Evolutionary conservation across 306 rosid genomes (phyloP).

Genomic region (Pueraria montana): DNA sequence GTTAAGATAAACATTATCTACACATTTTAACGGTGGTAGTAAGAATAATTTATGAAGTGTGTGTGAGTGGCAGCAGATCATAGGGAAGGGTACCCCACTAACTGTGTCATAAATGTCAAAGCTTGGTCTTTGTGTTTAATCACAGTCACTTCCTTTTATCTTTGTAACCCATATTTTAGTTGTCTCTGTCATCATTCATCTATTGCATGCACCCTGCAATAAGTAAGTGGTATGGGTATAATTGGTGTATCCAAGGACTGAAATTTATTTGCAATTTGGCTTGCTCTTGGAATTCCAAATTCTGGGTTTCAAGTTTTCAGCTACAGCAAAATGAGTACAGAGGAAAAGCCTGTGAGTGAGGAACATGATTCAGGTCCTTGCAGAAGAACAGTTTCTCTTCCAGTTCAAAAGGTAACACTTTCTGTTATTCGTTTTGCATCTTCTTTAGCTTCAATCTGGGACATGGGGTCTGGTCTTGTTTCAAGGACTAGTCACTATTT

Average conservation of each 20-base stretch:
- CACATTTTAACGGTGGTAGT: conserved; percentile 14
- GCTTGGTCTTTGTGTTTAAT: conserved; percentile 12
- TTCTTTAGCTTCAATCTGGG: conserved; percentile 1
- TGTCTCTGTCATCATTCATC: conserved; percentile 25
- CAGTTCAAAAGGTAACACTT: conserved; percentile 62
- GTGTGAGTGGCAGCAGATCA: conserved; percentile 44
- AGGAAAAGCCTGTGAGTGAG: conserved; percentile 56
- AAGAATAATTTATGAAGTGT: conserved; percentile 9
- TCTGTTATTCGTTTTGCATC: not conserved
- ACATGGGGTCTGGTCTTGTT: not conserved
- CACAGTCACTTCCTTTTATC: conserved; percentile 33
- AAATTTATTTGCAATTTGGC: conserved; percentile 41
- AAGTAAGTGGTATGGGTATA: conserved; percentile 28
- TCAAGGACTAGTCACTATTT: conserved; percentile 6
- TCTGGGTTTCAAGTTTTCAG: conserved; percentile 36
- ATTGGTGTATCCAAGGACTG: conserved; percentile 14
- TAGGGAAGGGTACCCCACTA: conserved; percentile 53
- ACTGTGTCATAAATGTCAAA: conserved; percentile 54
- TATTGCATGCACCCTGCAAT: conserved; percentile 10
- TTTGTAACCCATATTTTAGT: conserved; percentile 8
- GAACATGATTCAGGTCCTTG: conserved; percentile 49
- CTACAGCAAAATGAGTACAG: conserved; percentile 57
- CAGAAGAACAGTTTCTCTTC: conserved; percentile 53
- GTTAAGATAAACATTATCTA: not conserved
- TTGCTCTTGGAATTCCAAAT: conserved; percentile 16